Conservation (phyloP, 345 rosid species). For the Theobroma cacao region DNA sequence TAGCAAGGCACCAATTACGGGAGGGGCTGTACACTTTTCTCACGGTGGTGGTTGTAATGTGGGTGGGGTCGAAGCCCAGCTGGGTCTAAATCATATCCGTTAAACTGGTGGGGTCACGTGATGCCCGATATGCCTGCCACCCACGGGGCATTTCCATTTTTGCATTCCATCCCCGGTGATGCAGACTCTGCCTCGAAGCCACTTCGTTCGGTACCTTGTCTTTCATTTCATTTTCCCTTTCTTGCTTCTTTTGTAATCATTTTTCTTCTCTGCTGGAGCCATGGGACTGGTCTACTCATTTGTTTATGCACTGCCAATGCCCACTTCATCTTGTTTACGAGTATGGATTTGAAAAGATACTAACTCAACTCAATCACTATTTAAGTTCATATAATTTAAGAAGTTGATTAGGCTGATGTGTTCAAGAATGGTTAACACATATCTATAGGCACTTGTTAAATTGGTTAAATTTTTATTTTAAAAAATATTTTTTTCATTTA, state of each 20-base stretch:
- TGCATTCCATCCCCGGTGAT: background rate
- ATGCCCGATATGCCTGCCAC: slow-evolving; percentile 47
- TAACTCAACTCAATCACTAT: no score
- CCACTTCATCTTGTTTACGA: background rate
- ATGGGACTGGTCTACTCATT: background rate
- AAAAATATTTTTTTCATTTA: no score
- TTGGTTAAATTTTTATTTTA: no score
- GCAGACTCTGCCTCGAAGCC: background rate
- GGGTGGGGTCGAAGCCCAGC: background rate
- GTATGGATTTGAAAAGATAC: no score
- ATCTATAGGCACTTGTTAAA: no score
- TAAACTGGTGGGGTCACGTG: slow-evolving; percentile 39
- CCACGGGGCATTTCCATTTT: slow-evolving; percentile 20
- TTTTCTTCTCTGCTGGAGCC: background rate
- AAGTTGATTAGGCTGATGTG: no score
- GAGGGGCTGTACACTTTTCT: background rate
- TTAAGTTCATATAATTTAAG: no score
- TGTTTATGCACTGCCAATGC: background rate
- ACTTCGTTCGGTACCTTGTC: background rate
- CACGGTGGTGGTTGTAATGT: background rate
- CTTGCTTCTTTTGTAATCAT: background rate
- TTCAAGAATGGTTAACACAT: no score
- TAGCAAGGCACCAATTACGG: slow-evolving; percentile 29
- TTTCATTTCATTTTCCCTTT: background rate
- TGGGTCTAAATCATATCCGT: slow-evolving; percentile 31